Conservation (phyloP, 2,329 filamentous ascomycete species). For the Aspergillus quadrilineatus region DNA sequence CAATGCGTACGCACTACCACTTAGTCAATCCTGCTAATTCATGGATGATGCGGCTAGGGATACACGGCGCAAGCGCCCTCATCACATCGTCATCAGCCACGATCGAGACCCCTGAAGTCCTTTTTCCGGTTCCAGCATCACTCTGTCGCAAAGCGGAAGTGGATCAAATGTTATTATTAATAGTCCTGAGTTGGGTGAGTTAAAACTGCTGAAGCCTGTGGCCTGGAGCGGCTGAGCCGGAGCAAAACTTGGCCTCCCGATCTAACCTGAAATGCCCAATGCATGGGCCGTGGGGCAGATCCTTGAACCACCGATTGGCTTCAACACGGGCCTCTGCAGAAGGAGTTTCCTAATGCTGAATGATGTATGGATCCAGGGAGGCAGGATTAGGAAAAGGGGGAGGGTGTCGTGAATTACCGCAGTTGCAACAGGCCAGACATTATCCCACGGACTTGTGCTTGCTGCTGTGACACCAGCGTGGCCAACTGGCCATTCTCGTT, state of each 20-base stretch:
- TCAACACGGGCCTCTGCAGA: slow-evolving; percentile 9
- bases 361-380: neutral
- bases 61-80: neutral
- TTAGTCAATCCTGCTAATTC: neutral
- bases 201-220: neutral
- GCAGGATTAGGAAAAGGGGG: neutral
- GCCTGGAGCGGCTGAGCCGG: slow-evolving; percentile 1
- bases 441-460: slow-evolving; percentile 10
- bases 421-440: slow-evolving; percentile 7
- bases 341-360: neutral
- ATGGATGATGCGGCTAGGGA: neutral
- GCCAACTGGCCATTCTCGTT: slow-evolving; percentile 1
- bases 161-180: slow-evolving; percentile 4
- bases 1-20: neutral
- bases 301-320: slow-evolving; percentile 8
- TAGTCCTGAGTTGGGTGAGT: neutral
- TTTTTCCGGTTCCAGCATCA: slow-evolving; percentile 5
- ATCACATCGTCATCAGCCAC: neutral
- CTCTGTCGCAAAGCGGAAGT: neutral
- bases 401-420: neutral
- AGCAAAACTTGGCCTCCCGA: neutral
- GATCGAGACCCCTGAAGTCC: slow-evolving; percentile 8
- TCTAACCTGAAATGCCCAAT: slow-evolving; percentile 3
- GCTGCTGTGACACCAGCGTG: slow-evolving; percentile 5
- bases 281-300: slow-evolving; percentile 5